These are phyloP conservation scores for Dictyostelium firmibasis DNA, from an alignment of 78 protist species.

Conservation along the genomic window DNA sequence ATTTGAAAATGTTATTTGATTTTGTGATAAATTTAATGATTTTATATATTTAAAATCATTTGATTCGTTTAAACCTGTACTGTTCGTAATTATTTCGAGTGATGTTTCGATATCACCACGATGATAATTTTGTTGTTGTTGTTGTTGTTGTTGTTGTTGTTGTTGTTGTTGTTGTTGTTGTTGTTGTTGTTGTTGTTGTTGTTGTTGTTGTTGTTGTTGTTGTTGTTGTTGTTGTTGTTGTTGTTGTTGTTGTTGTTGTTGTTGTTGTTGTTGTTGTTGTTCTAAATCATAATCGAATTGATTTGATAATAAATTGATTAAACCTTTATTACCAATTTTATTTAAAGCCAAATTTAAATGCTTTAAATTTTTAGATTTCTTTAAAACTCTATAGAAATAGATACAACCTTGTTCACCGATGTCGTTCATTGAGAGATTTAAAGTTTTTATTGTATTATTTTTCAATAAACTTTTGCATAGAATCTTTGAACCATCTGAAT, in stretches of 20 bases:
- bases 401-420: conserved; percentile 24
- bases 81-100: neutral
- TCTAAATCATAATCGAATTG: neutral
- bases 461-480: neutral
- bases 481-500: neutral
- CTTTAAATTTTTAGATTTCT: neutral
- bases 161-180: neutral
- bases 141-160: neutral
- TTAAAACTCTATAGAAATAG: neutral
- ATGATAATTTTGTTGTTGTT: neutral
- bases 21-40: conserved; percentile 14
- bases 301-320: conserved; percentile 9
- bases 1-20: conserved; percentile 3
- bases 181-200: neutral
- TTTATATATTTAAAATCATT: neutral
- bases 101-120: neutral
- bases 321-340: conserved; percentile 21
- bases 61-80: neutral
- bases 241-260: neutral
- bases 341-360: conserved; percentile 4
- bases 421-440: conserved; percentile 29
- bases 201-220: neutral
- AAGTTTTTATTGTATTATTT: neutral
- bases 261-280: neutral
- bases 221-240: neutral